A percentile compares a stretch with the other conserved stretches of the same genome.
Conservation (phyloP, 257 asterid species). For the Fraxinus quadrangulata region DNA sequence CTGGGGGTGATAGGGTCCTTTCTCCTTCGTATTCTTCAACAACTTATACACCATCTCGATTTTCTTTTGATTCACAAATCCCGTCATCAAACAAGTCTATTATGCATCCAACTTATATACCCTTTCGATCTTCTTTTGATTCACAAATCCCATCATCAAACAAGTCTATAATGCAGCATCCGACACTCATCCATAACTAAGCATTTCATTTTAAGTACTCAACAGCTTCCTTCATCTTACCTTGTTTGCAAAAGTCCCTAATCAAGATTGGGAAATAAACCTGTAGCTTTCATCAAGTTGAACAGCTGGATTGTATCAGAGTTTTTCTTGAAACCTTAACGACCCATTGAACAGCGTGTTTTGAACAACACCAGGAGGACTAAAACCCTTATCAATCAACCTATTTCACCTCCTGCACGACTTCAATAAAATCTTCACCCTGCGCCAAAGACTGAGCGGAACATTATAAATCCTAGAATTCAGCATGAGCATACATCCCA, state of each 20-base stretch:
- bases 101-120: constrained; percentile 40
- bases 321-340: constrained; percentile 49
- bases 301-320: constrained; percentile 65
- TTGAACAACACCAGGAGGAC: no score
- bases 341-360: constrained; percentile 13
- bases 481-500: no score
- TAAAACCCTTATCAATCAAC: no score
- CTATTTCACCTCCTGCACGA: no score
- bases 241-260: constrained; percentile 61
- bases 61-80: constrained; percentile 64
- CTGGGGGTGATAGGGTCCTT: constrained; percentile 52
- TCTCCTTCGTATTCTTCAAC: constrained; percentile 69
- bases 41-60: constrained; percentile 61
- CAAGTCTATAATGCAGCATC: constrained; percentile 44
- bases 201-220: constrained; percentile 60
- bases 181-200: constrained; percentile 47
- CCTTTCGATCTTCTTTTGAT: constrained; percentile 59
- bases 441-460: no score
- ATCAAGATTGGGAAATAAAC: constrained; percentile 67
- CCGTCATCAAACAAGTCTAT: constrained; percentile 49
- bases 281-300: constrained; percentile 73
- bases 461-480: no score
- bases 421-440: no score
- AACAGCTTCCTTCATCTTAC: constrained; percentile 57
- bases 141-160: constrained; percentile 51